These are phyloP conservation scores for Cystofilobasidium bisporidii DNA, from an alignment of 768 basidiomycete species.

Conservation along the genomic window DNA sequence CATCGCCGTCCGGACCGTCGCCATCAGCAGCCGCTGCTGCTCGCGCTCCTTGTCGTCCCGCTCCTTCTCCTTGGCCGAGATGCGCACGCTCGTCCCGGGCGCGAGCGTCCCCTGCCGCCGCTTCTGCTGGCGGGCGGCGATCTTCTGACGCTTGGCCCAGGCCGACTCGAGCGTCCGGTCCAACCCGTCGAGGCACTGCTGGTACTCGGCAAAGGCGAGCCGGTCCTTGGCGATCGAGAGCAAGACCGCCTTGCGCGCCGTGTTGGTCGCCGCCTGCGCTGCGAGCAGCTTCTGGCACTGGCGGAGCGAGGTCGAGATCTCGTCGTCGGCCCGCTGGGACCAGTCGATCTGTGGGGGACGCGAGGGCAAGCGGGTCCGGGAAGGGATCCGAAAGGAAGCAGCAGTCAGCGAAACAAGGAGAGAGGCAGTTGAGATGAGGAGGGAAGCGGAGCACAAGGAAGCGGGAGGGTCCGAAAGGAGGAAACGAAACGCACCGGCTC, in stretches of 20 bases:
- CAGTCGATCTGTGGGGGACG: conserved; percentile 38
- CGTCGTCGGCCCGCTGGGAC: conserved; percentile 60
- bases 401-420: too few species aligned
- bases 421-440: background rate
- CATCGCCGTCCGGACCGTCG: conserved; percentile 47
- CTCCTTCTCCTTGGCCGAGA: conserved; percentile 34
- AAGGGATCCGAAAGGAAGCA: background rate
- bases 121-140: conserved; percentile 48
- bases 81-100: conserved; percentile 35
- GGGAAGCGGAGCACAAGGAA: background rate
- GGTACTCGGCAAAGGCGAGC: conserved; percentile 83
- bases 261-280: conserved; percentile 67
- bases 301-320: conserved; percentile 79
- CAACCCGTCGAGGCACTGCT: conserved; percentile 69
- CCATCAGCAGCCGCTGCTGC: conserved; percentile 48
- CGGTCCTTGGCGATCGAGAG: conserved; percentile 69
- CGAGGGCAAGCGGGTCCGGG: too few species aligned
- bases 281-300: conserved; percentile 76
- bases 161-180: conserved; percentile 70
- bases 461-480: background rate
- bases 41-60: conserved; percentile 35
- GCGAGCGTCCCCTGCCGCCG: conserved; percentile 60
- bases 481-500: conserved; percentile 51
- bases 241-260: conserved; percentile 65
- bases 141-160: conserved; percentile 69